Evolutionary conservation across 331 rosid genomes (phyloP), one percentile per base, ranked within the genome.

Genomic region (Rosa hybrid): DNA sequence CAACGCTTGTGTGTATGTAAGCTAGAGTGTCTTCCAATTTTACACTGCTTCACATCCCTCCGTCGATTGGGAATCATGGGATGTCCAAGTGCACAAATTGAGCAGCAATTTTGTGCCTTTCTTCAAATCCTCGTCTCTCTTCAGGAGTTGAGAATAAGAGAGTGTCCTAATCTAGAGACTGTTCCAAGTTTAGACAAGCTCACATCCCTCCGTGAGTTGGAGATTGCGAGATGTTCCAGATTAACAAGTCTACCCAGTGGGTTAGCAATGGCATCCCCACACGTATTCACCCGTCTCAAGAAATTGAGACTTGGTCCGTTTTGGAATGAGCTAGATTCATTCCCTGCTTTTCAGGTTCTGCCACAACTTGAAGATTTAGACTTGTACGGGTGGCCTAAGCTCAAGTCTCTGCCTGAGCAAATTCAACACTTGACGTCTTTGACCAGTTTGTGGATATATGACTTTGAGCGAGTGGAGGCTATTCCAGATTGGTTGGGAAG

Each of bases 361-460:
- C 39, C 67, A 4, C 67, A 23, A 23, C 67, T 60, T 23, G 17
- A 23, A 23, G 10, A 7, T 4, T 60, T 60, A 1, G 0, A 0
- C 0, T 3, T 60, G 0, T 1, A 3, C 0, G 67, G 67, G 39
- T 60, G 67, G 67, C 38, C 67, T 1, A 60, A 60, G 67, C 67
- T 60, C 39, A 23, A 23, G 67, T 60, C 17, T 48, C 18, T 71
- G 41, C 75, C 75, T 71, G 57, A 71, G 14, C 62, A 72, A 50
- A 50, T 27, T 16, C 62, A 72, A 49, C 62, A 49, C 63, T 6
- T 49, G 13, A 49, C 62, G 30, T 72, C 62, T 50, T 10, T 27
- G 16, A 49, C 60, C 4, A 0, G 0, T 0, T 49, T 72, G 76
- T 0, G 0, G 0, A 8, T 72, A 49, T 0, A 0, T 0, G 0